phyloP scores from a whole-genome alignment of 2,329 filamentous ascomycete genomes.

The Geosmithia flava region DNA sequence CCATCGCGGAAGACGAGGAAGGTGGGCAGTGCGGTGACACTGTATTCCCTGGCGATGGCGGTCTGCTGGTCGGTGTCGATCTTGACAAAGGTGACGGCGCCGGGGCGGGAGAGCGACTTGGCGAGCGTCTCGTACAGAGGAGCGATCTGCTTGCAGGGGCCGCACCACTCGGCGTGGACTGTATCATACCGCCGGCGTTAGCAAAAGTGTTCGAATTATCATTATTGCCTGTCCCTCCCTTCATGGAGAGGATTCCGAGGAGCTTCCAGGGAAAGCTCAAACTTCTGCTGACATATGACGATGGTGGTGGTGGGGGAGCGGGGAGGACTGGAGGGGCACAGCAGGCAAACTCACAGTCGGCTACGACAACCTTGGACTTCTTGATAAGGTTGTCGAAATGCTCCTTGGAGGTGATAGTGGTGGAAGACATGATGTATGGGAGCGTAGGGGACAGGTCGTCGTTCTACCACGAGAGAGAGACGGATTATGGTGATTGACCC shows the following conservation, averaged over 20 bases:
- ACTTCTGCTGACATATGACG: conserved; percentile 1
- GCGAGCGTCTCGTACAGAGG: conserved; percentile 74
- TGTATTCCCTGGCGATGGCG: conserved; percentile 62
- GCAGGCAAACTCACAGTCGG: conserved; percentile 59
- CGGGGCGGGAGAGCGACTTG: conserved; percentile 54
- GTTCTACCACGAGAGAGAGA: too few relatives aligned
- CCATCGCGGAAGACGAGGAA: conserved; percentile 78
- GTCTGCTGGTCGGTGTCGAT: conserved; percentile 71
- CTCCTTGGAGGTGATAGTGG: conserved; percentile 24
- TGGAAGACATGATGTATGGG: not conserved
- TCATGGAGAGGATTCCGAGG: too few relatives aligned
- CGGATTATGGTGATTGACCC: not conserved
- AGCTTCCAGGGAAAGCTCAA: not conserved
- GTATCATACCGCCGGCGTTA: conserved; percentile 1
- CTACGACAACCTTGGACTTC: conserved; percentile 67
- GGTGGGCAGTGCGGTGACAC: conserved; percentile 71
- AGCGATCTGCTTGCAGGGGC: conserved; percentile 71
- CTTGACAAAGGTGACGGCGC: conserved; percentile 72
- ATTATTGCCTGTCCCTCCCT: too few relatives aligned
- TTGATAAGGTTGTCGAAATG: conserved; percentile 59
- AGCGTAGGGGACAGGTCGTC: too few relatives aligned
- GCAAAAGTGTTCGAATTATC: not conserved
- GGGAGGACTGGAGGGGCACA: conserved; percentile 9
- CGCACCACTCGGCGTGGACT: conserved; percentile 88
- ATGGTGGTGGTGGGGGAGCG: conserved; percentile 3